These are phyloP conservation scores for Neopestalotiopsis sp. DNA, from an alignment of 2,329 filamentous ascomycete genomes.

Conservation along the genomic window DNA sequence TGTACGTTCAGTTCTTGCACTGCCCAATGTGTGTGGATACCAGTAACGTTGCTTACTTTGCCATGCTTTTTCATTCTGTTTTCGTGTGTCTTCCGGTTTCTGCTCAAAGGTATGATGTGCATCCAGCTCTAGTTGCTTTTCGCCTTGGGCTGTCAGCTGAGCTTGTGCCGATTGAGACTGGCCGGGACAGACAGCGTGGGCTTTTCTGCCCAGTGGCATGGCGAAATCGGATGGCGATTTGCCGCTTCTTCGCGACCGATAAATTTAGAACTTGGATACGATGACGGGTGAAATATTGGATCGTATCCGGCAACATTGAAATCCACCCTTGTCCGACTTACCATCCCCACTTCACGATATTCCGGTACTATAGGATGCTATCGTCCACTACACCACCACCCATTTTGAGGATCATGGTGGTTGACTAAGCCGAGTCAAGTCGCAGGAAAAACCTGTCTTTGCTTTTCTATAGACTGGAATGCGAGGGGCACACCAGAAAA, in stretches of 20 bases:
- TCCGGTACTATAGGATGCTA: neutral
- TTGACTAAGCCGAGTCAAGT: too few species aligned
- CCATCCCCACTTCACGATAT: neutral
- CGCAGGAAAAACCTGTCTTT: too few species aligned
- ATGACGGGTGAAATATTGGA: neutral
- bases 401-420: too few species aligned
- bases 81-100: neutral
- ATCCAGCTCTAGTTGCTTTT: neutral
- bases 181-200: neutral
- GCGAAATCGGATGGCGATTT: neutral
- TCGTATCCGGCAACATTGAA: neutral
- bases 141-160: neutral
- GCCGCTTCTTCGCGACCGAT: neutral
- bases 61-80: neutral
- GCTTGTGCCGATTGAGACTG: neutral
- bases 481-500: neutral
- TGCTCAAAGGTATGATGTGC: neutral
- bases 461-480: too few species aligned
- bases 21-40: neutral
- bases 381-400: neutral
- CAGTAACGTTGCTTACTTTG: neutral
- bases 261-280: neutral
- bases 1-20: neutral
- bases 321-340: neutral
- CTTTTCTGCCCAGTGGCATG: neutral